phyloP scores from a whole-genome alignment of 306 rosid species.

The Glycine latifolia region DNA sequence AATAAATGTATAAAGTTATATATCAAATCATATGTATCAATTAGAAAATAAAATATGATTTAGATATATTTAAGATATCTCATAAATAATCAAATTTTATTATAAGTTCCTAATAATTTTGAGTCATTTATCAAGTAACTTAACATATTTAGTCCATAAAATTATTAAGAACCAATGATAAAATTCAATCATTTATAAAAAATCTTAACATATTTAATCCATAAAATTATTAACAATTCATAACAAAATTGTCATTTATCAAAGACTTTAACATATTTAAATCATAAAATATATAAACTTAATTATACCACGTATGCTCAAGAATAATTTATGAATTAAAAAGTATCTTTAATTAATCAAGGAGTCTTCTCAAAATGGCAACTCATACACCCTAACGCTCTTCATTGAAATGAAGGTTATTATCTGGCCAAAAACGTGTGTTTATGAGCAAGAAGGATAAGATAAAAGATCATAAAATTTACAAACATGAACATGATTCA shows the following conservation, averaged over 20 bases:
- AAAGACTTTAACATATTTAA: no score
- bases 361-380: not conserved
- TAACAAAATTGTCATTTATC: no score
- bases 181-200: no score
- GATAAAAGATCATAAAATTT: conserved; percentile 14
- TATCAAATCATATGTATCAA: not conserved
- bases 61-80: no score
- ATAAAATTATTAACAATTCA: no score
- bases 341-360: not conserved
- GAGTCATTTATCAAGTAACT: no score
- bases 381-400: not conserved
- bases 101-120: no score
- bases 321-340: not conserved
- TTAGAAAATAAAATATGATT: not conserved
- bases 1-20: not conserved
- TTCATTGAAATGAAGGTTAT: conserved; percentile 8
- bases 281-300: not conserved
- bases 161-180: no score
- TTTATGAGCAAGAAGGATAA: conserved; percentile 19
- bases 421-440: conserved; percentile 18
- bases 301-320: not conserved
- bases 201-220: no score
- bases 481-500: conserved; percentile 19
- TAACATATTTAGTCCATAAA: no score
- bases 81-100: no score